Base-by-base conservation (phyloP, 345 rosid species). In the Aethionema arabicum region DNA sequence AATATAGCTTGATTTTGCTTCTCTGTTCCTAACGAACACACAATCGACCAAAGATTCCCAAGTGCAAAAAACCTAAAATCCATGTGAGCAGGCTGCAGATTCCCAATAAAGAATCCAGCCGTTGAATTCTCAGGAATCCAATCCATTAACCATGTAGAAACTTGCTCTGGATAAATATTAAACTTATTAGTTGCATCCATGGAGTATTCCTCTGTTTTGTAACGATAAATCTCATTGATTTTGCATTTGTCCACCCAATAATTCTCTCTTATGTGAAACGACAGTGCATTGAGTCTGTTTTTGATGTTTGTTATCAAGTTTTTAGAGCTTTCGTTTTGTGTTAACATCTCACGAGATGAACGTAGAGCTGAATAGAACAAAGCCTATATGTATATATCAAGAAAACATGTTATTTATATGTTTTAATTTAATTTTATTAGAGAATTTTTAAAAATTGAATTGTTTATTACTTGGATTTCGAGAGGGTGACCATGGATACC, bases 401-500 rank as follows among this genome's bases (percentile, higher is more conserved):
- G 11, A 57, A 0, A 70, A 46, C 35, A n/a, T 27, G 16, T 58
- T 31, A 31, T 36, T 53, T n/a, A 59, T 2, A 6, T 3, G 14
- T 37, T 38, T 66, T 1, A 21, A 21, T 21, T 21, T 21, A 1
- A 21, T 21, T 1, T 2, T 7, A 9, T 13, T 21, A 5, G 53
- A 42, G 7, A 10, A 6, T 49, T 44, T 1, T 10, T 11, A 45
- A 53, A n/a, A 21, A 39, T 2, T 21, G 6, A 14, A 6, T 44
- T 15, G 11, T 57, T 11, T 49, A 8, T 63, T 76, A 85, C 88
- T 83, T 87, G 95, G 70, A 91, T 91, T 79, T 91, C 98, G 44
- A 91, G 82, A 51, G 98, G 96, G 59, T 87, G 98, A 21, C 98
- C 97, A 33, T 87, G 97, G 71, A 91, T 85, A 68, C 97, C 96